Evolutionary conservation across 2,329 filamentous ascomycete genomes (phyloP).

Genomic region (Monilinia fructigena): DNA sequence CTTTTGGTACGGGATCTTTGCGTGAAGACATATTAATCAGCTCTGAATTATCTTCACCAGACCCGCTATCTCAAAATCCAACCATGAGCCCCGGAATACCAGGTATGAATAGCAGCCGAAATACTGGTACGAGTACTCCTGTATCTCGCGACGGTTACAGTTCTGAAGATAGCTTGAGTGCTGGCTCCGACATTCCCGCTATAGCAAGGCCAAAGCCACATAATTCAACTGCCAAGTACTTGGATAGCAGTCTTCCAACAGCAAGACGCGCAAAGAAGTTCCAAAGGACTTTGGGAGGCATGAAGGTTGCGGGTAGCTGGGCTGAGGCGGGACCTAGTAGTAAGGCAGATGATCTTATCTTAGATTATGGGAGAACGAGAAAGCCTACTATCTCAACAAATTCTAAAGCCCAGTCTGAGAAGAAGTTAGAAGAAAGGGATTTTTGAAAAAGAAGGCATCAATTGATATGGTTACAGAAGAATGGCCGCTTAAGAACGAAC

Average conservation of each 20-base stretch:
- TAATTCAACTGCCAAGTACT: background rate
- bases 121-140: background rate
- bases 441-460: background rate
- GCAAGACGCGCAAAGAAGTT: background rate
- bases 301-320: background rate
- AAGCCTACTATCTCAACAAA: too few species aligned
- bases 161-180: background rate
- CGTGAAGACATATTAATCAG: background rate
- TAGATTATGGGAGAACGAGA: background rate
- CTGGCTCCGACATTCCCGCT: background rate
- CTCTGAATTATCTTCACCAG: background rate
- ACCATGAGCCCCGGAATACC: background rate
- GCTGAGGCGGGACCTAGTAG: background rate
- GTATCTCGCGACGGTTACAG: background rate
- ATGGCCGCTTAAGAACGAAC: background rate
- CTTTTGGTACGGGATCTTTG: background rate
- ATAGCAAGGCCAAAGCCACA: background rate
- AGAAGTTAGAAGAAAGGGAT: too few species aligned
- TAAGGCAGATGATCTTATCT: too few species aligned
- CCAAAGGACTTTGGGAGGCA: background rate
- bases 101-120: too few species aligned
- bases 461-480: background rate
- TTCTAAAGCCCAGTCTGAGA: background rate
- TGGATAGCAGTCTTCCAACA: background rate
- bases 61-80: background rate